Evolutionary conservation across 768 basidiomycete genomes (phyloP).

Genomic region (Ephemerocybe angulata): DNA sequence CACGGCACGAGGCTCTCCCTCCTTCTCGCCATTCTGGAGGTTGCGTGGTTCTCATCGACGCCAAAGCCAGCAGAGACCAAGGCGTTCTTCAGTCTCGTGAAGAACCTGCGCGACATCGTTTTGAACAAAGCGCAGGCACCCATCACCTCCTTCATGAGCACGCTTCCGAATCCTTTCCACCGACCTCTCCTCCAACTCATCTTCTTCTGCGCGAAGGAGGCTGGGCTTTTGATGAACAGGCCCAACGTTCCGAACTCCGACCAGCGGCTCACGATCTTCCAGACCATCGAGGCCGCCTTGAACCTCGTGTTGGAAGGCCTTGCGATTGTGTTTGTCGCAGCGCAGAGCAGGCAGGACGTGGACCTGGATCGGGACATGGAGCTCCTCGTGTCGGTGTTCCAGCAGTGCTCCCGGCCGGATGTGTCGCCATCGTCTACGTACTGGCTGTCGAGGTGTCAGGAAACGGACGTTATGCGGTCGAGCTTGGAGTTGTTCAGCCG

Average conservation of each 20-base stretch:
- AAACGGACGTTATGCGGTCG: slow-evolving; percentile 70
- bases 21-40: slow-evolving; percentile 73
- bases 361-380: slow-evolving; percentile 81
- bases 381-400: slow-evolving; percentile 76
- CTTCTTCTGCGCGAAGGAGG: slow-evolving; percentile 71
- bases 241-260: slow-evolving; percentile 54
- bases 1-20: slow-evolving; percentile 74
- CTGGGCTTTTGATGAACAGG: slow-evolving; percentile 45
- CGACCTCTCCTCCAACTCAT: slow-evolving; percentile 73
- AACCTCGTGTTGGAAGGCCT: slow-evolving; percentile 66
- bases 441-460: slow-evolving; percentile 81
- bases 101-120: slow-evolving; percentile 61
- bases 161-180: slow-evolving; percentile 68
- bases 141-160: slow-evolving; percentile 65
- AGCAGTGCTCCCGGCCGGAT: slow-evolving; percentile 70
- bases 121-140: slow-evolving; percentile 74
- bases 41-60: slow-evolving; percentile 58
- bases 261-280: slow-evolving; percentile 55
- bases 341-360: slow-evolving; percentile 49
- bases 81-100: slow-evolving; percentile 59
- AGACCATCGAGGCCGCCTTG: slow-evolving; percentile 59
- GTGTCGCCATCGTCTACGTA: slow-evolving; percentile 62
- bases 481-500: slow-evolving; percentile 72
- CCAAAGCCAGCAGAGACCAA: slow-evolving; percentile 53
- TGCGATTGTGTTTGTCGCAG: slow-evolving; percentile 61